phyloP scores from a whole-genome alignment of 352 stramenopile genomes.

The Phytophthora cactorum region DNA sequence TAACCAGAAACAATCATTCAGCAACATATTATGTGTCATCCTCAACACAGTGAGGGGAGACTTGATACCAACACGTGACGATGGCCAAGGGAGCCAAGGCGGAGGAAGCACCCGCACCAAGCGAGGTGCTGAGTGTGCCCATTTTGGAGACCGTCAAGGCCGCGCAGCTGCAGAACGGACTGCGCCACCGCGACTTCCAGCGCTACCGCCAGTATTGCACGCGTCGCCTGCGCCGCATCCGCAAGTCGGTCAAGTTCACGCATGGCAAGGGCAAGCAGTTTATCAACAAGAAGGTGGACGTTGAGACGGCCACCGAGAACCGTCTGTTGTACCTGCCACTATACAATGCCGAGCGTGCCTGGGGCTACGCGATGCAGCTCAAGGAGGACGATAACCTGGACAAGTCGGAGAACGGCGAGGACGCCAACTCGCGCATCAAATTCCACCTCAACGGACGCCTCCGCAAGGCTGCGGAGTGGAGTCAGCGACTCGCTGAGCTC shows the following conservation, averaged over 20 bases:
- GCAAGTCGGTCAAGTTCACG: conserved; percentile 90
- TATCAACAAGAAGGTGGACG: conserved; percentile 86
- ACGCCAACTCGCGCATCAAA: conserved; percentile 90
- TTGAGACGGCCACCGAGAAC: conserved; percentile 72
- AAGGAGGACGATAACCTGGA: conserved; percentile 90
- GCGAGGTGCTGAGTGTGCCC: conserved; percentile 55
- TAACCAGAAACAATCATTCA: conserved; percentile 13
- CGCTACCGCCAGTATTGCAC: conserved; percentile 93
- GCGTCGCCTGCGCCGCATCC: conserved; percentile 84
- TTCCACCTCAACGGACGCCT: conserved; percentile 90
- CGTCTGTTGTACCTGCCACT: conserved; percentile 86
- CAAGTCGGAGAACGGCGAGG: conserved; percentile 84
- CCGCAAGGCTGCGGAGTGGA: conserved; percentile 90
- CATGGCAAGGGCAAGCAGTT: conserved; percentile 89
- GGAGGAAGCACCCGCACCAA: conserved; percentile 37
- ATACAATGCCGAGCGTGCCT: conserved; percentile 91
- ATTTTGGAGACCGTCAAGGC: conserved; percentile 91
- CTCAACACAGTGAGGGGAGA: conserved; percentile 9
- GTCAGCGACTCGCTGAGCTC: conserved; percentile 77
- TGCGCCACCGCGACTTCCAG: conserved; percentile 92
- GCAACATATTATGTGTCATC: not conserved
- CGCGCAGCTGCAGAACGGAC: conserved; percentile 89
- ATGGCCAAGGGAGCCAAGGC: conserved; percentile 42
- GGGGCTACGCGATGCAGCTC: conserved; percentile 92
- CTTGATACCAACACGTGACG: conserved; percentile 29